Conservation (phyloP, 805 yeast genomes). For the Kodamaea leandrae region DNA sequence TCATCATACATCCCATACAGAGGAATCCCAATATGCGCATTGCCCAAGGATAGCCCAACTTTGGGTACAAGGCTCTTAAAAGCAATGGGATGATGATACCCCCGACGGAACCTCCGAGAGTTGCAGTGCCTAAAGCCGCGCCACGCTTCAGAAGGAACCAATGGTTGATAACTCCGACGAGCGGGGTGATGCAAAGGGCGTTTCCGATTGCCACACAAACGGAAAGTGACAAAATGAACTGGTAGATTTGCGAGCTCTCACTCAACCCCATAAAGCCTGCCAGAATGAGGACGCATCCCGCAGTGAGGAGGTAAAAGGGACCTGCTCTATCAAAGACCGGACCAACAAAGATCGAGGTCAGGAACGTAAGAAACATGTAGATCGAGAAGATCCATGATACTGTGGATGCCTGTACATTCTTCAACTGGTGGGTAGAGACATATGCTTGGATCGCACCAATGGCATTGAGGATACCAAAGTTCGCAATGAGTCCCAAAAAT, state of each 20-base stretch:
- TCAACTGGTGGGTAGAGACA: constrained; percentile 36
- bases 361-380: constrained; percentile 30
- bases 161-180: constrained; percentile 21
- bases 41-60: constrained; percentile 61
- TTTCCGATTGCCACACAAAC: constrained; percentile 21
- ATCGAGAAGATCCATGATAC: constrained; percentile 43
- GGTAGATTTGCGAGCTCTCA: constrained; percentile 17
- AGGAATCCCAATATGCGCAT: constrained; percentile 28
- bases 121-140: constrained; percentile 20
- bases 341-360: constrained; percentile 22
- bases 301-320: constrained; percentile 14
- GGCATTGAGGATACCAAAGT: constrained; percentile 32
- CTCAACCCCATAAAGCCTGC: constrained; percentile 22
- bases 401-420: constrained; percentile 25
- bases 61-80: constrained; percentile 42
- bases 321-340: constrained; percentile 23
- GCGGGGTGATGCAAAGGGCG: constrained; percentile 23
- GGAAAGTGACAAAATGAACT: constrained; percentile 20
- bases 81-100: constrained; percentile 61
- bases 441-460: constrained; percentile 41
- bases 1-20: constrained; percentile 15
- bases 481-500: constrained; percentile 45
- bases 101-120: constrained; percentile 63
- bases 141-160: constrained; percentile 24
- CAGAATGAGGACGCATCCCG: constrained; percentile 15